phyloP scores from a whole-genome alignment of 2,329 filamentous ascomycete genomes.

The Fusarium tupiense region DNA sequence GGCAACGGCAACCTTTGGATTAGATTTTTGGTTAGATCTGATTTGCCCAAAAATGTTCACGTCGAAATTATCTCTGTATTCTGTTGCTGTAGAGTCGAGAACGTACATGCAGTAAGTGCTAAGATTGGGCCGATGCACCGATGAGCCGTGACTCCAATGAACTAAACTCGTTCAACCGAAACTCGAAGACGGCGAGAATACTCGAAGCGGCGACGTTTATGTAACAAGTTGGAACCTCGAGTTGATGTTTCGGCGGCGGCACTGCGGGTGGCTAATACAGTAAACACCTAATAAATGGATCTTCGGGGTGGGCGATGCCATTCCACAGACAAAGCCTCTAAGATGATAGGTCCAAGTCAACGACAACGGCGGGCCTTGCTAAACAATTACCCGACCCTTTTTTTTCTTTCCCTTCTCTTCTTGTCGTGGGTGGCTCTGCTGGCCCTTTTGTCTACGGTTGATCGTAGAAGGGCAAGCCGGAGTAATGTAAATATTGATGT shows the following conservation, averaged over 20 bases:
- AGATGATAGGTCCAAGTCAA: slow-evolving; percentile 20
- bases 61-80: background rate
- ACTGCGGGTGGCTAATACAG: slow-evolving; percentile 23
- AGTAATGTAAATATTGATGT: background rate
- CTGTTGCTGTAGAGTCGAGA: slow-evolving; percentile 4
- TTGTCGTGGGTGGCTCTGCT: slow-evolving; percentile 16
- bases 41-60: slow-evolving; percentile 5
- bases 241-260: slow-evolving; percentile 16
- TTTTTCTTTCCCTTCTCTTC: background rate
- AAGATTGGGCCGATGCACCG: slow-evolving; percentile 7
- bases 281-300: slow-evolving; percentile 17
- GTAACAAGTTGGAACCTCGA: slow-evolving; percentile 19
- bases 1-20: background rate
- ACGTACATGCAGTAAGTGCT: background rate
- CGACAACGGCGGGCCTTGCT: slow-evolving; percentile 20
- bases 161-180: background rate
- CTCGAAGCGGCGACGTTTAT: slow-evolving; percentile 34
- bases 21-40: background rate
- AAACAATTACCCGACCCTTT: slow-evolving; percentile 15
- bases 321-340: slow-evolving; percentile 26
- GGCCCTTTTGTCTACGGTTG: background rate
- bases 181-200: slow-evolving; percentile 16
- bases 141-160: slow-evolving; percentile 3
- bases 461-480: background rate
- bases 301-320: slow-evolving; percentile 36